Evolutionary conservation across 2,329 filamentous ascomycete genomes (phyloP).

Genomic region (Pseudocercospora crystallina): DNA sequence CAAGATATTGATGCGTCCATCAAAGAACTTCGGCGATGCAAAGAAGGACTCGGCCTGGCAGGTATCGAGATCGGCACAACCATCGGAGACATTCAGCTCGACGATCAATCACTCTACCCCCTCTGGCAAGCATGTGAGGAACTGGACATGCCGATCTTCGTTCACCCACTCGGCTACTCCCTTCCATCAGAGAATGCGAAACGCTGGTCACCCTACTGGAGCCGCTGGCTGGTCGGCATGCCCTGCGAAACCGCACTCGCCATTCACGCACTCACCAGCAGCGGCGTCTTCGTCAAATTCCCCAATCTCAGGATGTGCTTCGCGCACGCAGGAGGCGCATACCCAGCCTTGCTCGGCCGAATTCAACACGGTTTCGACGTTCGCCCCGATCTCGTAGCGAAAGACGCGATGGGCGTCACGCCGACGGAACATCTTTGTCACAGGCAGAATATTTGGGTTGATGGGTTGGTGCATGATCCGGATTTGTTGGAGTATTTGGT

Average conservation of each 20-base stretch:
- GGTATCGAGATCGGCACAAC: constrained; percentile 15
- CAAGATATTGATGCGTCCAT: constrained; percentile 13
- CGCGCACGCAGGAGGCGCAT: constrained; percentile 16
- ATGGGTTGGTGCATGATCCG: constrained; percentile 15
- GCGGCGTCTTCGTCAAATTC: constrained; percentile 8
- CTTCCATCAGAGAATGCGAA: constrained; percentile 10
- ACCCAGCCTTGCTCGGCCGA: constrained; percentile 9
- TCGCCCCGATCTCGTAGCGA: constrained; percentile 12
- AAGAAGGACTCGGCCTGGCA: constrained; percentile 4
- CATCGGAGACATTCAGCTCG: constrained; percentile 6
- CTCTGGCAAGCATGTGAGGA: constrained; percentile 13
- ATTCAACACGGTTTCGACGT: constrained; percentile 16
- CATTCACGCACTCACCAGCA: constrained; percentile 11
- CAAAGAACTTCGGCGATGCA: constrained; percentile 10
- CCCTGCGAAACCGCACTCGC: constrained; percentile 13
- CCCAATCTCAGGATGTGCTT: constrained; percentile 14
- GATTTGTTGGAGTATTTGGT: constrained; percentile 15
- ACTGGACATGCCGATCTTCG: constrained; percentile 15
- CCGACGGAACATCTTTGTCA: constrained; percentile 8
- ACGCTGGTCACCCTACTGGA: constrained; percentile 13
- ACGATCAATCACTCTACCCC: constrained; percentile 7
- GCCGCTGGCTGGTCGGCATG: constrained; percentile 15
- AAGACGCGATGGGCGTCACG: constrained; percentile 5
- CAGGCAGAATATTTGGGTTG: constrained; percentile 14
- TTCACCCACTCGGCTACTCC: constrained; percentile 14